Evolutionary conservation across 108 stramenopile genomes (phyloP).

Genomic region (Cyclotella kingstonii): DNA sequence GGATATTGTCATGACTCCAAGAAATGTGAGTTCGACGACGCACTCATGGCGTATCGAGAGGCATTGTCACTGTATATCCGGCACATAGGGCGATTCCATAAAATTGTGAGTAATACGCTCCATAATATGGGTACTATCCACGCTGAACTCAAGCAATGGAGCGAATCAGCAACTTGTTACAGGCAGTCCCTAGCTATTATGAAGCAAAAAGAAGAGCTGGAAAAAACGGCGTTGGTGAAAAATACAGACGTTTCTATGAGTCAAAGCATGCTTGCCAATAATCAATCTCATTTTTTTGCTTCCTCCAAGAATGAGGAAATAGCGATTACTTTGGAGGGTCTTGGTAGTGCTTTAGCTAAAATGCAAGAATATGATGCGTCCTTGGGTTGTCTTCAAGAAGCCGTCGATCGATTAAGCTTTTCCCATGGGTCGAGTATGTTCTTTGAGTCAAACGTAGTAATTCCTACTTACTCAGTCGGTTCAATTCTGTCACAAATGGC

Average conservation of each 20-base stretch:
- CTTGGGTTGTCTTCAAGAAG: conserved; percentile 35
- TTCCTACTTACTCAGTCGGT: conserved; percentile 6
- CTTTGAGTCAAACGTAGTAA: not conserved
- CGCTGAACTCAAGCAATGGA: conserved; percentile 47
- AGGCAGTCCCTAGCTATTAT: conserved; percentile 44
- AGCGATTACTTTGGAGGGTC: conserved; percentile 25
- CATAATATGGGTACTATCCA: conserved; percentile 53
- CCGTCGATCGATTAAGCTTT: conserved; percentile 16
- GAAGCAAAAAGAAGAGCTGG: conserved; percentile 38
- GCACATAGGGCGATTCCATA: conserved; percentile 45
- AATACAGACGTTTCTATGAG: not conserved
- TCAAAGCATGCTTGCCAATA: not conserved
- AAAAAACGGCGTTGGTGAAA: conserved; percentile 19
- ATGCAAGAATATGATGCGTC: conserved; percentile 39
- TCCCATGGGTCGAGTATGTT: not conserved
- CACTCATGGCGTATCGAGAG: conserved; percentile 48
- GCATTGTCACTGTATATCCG: conserved; percentile 45
- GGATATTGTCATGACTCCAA: conserved; percentile 54
- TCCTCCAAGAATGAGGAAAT: conserved; percentile 34
- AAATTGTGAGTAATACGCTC: conserved; percentile 43
- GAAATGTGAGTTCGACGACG: conserved; percentile 22
- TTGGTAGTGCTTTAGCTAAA: conserved; percentile 34
- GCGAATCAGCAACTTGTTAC: conserved; percentile 44
- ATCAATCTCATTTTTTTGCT: conserved; percentile 9
- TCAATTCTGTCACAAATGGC: conserved; percentile 38